Base-by-base conservation (phyloP, 192 early-diverging fungal genomes). In the Dispira parvispora region DNA sequence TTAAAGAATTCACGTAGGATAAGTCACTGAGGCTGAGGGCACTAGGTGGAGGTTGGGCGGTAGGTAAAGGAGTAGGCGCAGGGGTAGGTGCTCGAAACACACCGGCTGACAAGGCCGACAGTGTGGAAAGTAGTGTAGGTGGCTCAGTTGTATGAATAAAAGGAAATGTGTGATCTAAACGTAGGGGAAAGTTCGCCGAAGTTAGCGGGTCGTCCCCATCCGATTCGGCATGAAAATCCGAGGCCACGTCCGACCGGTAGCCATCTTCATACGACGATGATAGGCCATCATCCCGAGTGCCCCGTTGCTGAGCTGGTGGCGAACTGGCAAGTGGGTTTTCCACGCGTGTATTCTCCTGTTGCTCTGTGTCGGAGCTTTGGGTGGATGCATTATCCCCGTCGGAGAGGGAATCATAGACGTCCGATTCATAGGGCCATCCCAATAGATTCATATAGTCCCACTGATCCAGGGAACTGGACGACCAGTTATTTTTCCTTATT, bases 401-500 rank as follows among this genome's bases (percentile, higher is more conserved):
- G 9, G 55, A 57, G 10, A 57, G 32, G 8, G 25, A 26, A 28
- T 57, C 55, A 26, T 57, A 57, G 55, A 38, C 42, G 55, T 26
- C 26, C 18, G 55, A 57, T 38, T 38, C 26, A 16, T 26, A 26
- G 27, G 18, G 55, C 8, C 27, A 57, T 18, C 55, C 55, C 0
- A 57, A 26, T 26, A 57, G 10, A 16, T 57, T 27, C 14, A 38
- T 27, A 27, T 57, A 57, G 21, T 27, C 55, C 55, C 55, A 57
- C 18, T 57, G 55, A 42, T 57, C 55, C 55, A 57, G 55, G 11
- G 55, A 57, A 42, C 55, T 57, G 27, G 55, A 57, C 32, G 55
- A 57, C 55, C 55, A 57, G 18, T 57, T 57, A 8, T 42, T 38
- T 38, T 38, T 38, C 32, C 32, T 38, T 4, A 38, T 6, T 6